These are phyloP conservation scores for Ogataea populi-albae DNA, from an alignment of 805 yeast genomes.

Conservation along the genomic window DNA sequence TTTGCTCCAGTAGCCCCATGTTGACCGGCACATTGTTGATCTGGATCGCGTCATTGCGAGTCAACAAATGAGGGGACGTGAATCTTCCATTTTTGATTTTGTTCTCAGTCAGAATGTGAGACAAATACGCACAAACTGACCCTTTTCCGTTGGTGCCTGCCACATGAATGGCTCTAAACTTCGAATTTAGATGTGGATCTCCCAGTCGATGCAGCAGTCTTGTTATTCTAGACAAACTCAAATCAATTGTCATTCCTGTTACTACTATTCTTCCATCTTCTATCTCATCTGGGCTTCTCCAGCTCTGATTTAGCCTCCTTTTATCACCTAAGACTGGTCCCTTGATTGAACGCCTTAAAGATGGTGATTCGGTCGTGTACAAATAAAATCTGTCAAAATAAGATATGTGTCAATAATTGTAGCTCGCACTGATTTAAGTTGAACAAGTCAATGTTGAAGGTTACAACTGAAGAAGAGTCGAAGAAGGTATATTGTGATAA, in stretches of 20 bases:
- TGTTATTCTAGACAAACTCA: constrained; percentile 54
- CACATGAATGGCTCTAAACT: constrained; percentile 71
- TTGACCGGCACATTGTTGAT: constrained; percentile 61
- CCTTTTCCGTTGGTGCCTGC: constrained; percentile 99
- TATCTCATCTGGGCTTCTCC: too few relatives aligned
- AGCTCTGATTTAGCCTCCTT: too few relatives aligned
- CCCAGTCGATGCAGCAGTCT: constrained; percentile 51
- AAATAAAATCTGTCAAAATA: too few relatives aligned
- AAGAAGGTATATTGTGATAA: too few relatives aligned
- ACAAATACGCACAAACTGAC: constrained; percentile 79
- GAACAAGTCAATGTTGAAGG: too few relatives aligned
- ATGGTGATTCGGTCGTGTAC: too few relatives aligned
- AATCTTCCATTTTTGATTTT: constrained; percentile 66
- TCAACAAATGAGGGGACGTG: constrained; percentile 82
- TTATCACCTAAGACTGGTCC: too few relatives aligned
- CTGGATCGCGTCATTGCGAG: constrained; percentile 71
- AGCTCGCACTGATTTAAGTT: too few relatives aligned
- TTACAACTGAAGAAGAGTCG: too few relatives aligned
- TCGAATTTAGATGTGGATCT: constrained; percentile 55
- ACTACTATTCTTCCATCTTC: background rate
- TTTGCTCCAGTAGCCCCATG: constrained; percentile 39
- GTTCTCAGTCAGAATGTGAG: constrained; percentile 55
- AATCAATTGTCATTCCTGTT: constrained; percentile 46
- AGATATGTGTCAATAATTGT: too few relatives aligned
- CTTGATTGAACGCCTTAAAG: too few relatives aligned